Base-by-base conservation (phyloP, 305 asterid species). In the Fraxinus albicans region DNA sequence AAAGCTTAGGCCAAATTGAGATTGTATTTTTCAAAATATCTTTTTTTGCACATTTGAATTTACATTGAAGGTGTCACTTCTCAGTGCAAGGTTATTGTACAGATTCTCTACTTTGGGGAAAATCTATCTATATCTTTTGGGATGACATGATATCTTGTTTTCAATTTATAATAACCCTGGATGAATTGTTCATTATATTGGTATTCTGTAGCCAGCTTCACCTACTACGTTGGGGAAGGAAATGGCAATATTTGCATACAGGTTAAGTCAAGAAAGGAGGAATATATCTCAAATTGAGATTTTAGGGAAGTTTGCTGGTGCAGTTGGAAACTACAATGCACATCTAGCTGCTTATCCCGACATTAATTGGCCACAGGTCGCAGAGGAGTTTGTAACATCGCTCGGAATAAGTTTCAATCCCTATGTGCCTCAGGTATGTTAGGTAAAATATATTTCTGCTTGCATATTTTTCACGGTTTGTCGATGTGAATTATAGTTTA, bases 261-360 rank as follows among this genome's bases (percentile, higher is more conserved):
- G 99, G 84, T 91, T 96, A 83, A 89, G 89, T 79, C 80, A 63
- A 55, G 93, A 93, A 88, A 83, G 91, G 35, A 83, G 40, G 80
- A 88, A 90, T 72, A 77, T 94, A 67, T 89, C 90, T 34, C 86
- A 84, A 85, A 82, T 85, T 80, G 89, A 92, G 84, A 86, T 94
- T 81, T 87, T 94, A 25, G 99, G 99, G 74, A 96, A 94, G 90
- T 93, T 94, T 87, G 99, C 98, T 81, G 99, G 99, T 77, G 99
- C 99, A 76, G 99, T 96, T 86, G 99, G 99, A 83, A 96, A 96
- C 90, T 96, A 96, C 83, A 96, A 94, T 88, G 99, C 99, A 70
- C 99, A 94, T 86, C 29, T 90, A 73, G 93, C 86, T 88, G 99
- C 98, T 17, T 96, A 94, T 89, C 97, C 98, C 55, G 88, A 89